Base-by-base conservation (phyloP, 2,329 filamentous ascomycete species). In the Colletotrichum graminicola region DNA sequence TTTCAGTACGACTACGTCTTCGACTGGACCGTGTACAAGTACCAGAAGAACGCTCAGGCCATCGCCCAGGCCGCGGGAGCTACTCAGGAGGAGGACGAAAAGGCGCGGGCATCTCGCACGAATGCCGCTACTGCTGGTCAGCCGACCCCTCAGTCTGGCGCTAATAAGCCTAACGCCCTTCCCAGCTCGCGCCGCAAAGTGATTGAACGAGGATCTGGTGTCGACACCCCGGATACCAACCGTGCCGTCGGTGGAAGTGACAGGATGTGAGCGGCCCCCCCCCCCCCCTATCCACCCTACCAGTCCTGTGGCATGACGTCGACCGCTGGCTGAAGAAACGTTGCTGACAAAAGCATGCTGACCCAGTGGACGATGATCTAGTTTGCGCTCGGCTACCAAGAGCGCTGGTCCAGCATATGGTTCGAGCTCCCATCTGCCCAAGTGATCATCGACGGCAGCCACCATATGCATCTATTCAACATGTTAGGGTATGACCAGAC, bases 1-100 rank as follows among this genome's bases (percentile, higher is more conserved):
- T 99, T 98, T 91, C 96, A 99, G 87, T 98, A 99, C 84, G 96
- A 99, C 85, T 98, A 99, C 78, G 96, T 99, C 78, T 99, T 99
- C 79, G 96, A 99, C 86, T 99, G 96, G 96, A 99, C 96, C 72
- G 96, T 98, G 79, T 98, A 98, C 91, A 98, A 98, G 88, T 98
- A 98, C 88, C 95, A 98, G 90, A 98, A 98, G 92, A 98, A 98
- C 78, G 95, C 95, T 66, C 94, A 97, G 85, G 72, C 72, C 45
- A 97, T 97, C 82, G 93, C 94, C 76, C 92, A 95, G 82, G 93
- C 93, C 76, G 91, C 91, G 75, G 91, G 88, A 76, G 70, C 70
- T 49, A 72, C 60, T 56, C 90, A 89, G 76, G 92, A 94, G 75
- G 90, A 91, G 51, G 92, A 94, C 23, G 93, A 96, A 79, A 94